These are phyloP conservation scores for Sordariomycetes sp. DNA, from an alignment of 2,329 filamentous ascomycete genomes.

Conservation along the genomic window DNA sequence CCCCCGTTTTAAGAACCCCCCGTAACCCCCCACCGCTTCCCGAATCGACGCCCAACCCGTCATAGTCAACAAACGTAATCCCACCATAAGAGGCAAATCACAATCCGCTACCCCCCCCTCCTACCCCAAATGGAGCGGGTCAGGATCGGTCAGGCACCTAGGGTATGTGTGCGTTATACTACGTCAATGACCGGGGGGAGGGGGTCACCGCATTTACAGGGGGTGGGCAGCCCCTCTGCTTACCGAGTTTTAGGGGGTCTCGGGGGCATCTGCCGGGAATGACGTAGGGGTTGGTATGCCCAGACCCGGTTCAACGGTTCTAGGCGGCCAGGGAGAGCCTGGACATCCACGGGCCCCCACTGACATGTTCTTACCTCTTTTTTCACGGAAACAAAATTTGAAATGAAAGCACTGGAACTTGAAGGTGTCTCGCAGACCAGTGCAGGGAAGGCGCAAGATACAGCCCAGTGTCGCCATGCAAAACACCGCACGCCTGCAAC, in stretches of 20 bases:
- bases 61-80: not conserved
- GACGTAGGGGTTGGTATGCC: no score
- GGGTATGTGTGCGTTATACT: not conserved
- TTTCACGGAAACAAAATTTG: no score
- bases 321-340: no score
- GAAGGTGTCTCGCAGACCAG: no score
- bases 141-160: not conserved
- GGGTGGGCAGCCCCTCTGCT: not conserved
- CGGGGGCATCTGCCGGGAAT: not conserved
- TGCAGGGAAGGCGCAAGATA: no score
- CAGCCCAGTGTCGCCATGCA: no score
- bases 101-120: not conserved
- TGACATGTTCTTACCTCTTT: no score
- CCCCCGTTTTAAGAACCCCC: not conserved
- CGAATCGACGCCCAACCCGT: not conserved
- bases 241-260: not conserved
- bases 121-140: not conserved
- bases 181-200: not conserved
- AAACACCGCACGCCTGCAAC: no score
- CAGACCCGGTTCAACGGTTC: no score
- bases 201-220: not conserved
- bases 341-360: no score
- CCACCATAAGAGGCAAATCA: not conserved
- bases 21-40: not conserved
- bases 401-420: no score